A percentile compares a stretch with the other conserved stretches of the same genome.
phyloP scores from a whole-genome alignment of 208 protist species.

The Trypanosoma rangeli region DNA sequence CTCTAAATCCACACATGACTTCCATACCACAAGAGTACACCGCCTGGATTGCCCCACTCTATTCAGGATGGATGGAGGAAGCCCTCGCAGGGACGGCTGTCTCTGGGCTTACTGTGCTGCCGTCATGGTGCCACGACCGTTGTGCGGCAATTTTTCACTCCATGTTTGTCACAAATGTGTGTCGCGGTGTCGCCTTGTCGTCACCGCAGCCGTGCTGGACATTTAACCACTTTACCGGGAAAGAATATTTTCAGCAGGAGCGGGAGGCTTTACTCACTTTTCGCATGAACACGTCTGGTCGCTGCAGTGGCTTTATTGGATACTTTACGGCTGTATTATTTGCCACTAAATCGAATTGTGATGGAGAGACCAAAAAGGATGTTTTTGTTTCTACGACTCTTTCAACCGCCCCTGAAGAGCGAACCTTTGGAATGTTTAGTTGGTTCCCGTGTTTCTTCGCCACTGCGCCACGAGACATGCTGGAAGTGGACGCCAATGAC shows the following conservation, averaged over 20 bases:
- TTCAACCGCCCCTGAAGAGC: slow-evolving; percentile 25
- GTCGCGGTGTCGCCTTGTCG: slow-evolving; percentile 45
- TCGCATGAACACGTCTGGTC: slow-evolving; percentile 27
- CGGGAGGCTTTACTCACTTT: slow-evolving; percentile 48
- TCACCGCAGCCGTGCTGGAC: slow-evolving; percentile 74
- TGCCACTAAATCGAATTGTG: slow-evolving; percentile 2
- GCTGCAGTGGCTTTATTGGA: slow-evolving; percentile 66
- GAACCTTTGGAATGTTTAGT: slow-evolving; percentile 79
- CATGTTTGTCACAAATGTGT: slow-evolving; percentile 73
- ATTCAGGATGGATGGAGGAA: slow-evolving; percentile 58
- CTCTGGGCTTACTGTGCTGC: slow-evolving; percentile 61
- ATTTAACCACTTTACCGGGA: slow-evolving; percentile 54
- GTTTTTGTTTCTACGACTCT: slow-evolving; percentile 7
- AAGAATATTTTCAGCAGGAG: slow-evolving; percentile 20
- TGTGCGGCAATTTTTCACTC: slow-evolving; percentile 67
- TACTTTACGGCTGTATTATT: slow-evolving; percentile 80
- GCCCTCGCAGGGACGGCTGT: slow-evolving; percentile 49
- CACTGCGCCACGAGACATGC: slow-evolving; percentile 46
- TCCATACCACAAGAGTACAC: slow-evolving; percentile 83
- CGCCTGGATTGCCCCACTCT: slow-evolving; percentile 74
- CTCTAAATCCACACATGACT: slow-evolving; percentile 42
- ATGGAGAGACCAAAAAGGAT: slow-evolving; percentile 11
- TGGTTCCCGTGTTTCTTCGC: slow-evolving; percentile 87
- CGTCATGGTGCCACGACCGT: slow-evolving; percentile 42
- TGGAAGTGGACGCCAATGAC: slow-evolving; percentile 29